Conservation (phyloP, 495 filamentous ascomycete genomes). For the Bacidia gigantensis region DNA sequence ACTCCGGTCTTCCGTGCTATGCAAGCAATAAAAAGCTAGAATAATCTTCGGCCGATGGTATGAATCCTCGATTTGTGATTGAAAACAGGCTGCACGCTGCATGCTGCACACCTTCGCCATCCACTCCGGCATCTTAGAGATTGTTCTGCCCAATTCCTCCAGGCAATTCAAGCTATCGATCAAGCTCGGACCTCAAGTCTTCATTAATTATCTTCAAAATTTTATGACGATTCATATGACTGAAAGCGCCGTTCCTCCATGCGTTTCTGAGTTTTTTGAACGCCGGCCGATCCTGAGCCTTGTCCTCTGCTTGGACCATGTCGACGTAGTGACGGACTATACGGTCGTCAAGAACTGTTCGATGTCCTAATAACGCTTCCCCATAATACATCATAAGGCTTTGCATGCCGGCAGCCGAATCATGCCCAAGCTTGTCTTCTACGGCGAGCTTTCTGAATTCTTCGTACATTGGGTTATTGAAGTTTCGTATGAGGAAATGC, state of each 20-base stretch:
- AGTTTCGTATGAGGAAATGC: constrained; percentile 59
- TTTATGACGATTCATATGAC: constrained; percentile 42
- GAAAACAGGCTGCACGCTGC: background rate
- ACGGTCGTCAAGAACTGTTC: constrained; percentile 29
- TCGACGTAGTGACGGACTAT: constrained; percentile 41
- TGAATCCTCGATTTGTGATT: no score
- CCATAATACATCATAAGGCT: constrained; percentile 47
- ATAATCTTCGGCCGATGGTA: background rate
- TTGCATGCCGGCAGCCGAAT: constrained; percentile 36
- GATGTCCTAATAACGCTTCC: constrained; percentile 35
- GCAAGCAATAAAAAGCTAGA: background rate
- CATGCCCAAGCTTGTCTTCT: constrained; percentile 43
- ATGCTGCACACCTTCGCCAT: no score
- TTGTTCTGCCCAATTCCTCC: no score
- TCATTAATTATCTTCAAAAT: constrained; percentile 17
- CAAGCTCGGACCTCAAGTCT: constrained; percentile 17
- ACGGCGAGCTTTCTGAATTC: constrained; percentile 62
- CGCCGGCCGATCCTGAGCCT: constrained; percentile 26
- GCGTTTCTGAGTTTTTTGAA: constrained; percentile 36
- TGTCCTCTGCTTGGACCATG: constrained; percentile 32
- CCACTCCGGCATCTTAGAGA: background rate
- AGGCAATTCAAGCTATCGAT: no score
- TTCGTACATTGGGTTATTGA: constrained; percentile 66
- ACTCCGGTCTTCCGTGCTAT: background rate
- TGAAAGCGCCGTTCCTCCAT: constrained; percentile 40